A percentile compares a stretch with the other conserved stretches of the same genome.
Evolutionary conservation across 208 protist species (phyloP).

Genomic region (Sergeia podlipaevii): DNA sequence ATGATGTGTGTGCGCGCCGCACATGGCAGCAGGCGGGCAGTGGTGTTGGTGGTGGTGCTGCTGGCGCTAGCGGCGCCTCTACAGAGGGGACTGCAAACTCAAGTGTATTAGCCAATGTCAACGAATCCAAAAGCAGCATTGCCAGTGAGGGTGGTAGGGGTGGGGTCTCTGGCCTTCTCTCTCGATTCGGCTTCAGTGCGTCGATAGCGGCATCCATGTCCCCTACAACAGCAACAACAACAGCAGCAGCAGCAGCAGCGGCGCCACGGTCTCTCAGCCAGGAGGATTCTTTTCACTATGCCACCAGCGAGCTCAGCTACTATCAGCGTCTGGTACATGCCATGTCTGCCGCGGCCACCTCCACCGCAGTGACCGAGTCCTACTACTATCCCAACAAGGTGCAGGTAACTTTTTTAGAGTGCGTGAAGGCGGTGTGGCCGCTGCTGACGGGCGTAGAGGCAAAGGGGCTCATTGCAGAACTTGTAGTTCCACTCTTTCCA

Average conservation of each 20-base stretch:
- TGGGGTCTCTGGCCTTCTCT: not conserved
- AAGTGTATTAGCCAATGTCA: no score
- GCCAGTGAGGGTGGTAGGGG: no score
- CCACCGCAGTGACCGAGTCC: constrained; percentile 26
- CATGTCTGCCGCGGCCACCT: no score
- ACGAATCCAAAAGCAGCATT: not conserved
- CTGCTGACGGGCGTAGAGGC: constrained; percentile 27
- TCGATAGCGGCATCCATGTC: not conserved
- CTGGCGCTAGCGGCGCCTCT: not conserved
- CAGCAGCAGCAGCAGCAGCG: not conserved
- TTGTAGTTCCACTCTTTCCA: constrained; percentile 48
- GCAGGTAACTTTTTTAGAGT: constrained; percentile 51
- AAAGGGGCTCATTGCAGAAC: constrained; percentile 21
- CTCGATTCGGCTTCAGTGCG: not conserved
- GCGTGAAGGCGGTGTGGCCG: constrained; percentile 45
- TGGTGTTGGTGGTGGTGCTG: not conserved
- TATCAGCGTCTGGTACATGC: no score
- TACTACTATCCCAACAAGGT: constrained; percentile 72
- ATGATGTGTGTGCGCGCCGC: constrained; percentile 38
- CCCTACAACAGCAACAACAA: not conserved
- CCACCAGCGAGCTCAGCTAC: not conserved
- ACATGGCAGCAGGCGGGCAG: not conserved
- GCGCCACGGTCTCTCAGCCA: not conserved
- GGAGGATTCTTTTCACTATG: not conserved
- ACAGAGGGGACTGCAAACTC: not conserved